Evolutionary conservation across 2,329 filamentous ascomycete species (phyloP).

Genomic region (Xylariales sp.): DNA sequence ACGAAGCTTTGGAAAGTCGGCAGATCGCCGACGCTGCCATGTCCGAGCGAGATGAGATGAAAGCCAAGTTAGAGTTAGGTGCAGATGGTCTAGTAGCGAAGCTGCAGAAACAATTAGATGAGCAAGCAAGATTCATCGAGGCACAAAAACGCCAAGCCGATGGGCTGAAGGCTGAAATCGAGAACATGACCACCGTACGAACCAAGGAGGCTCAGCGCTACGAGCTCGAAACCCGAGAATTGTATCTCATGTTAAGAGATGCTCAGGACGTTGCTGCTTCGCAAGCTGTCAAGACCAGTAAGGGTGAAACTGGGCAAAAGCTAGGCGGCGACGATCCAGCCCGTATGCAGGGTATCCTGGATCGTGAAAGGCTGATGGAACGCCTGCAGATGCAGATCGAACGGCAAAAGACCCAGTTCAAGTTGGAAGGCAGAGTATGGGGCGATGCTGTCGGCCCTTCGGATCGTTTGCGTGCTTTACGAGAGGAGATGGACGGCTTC

Average conservation of each 20-base stretch:
- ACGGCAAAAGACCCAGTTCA: slow-evolving; percentile 95
- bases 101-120: slow-evolving; percentile 88
- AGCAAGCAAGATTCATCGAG: slow-evolving; percentile 86
- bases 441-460: slow-evolving; percentile 78
- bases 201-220: slow-evolving; percentile 91
- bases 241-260: slow-evolving; percentile 97
- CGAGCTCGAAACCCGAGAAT: slow-evolving; percentile 89
- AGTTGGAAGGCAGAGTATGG: slow-evolving; percentile 91
- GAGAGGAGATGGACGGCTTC: slow-evolving; percentile 85
- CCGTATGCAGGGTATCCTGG: slow-evolving; percentile 86
- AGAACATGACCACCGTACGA: slow-evolving; percentile 77
- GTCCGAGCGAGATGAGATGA: slow-evolving; percentile 94
- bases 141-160: slow-evolving; percentile 83
- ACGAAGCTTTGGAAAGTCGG: slow-evolving; percentile 84
- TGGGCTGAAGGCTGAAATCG: slow-evolving; percentile 81
- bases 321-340: slow-evolving; percentile 62
- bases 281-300: slow-evolving; percentile 66
- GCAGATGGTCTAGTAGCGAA: slow-evolving; percentile 92
- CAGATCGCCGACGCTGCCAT: slow-evolving; percentile 95
- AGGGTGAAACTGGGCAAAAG: slow-evolving; percentile 46
- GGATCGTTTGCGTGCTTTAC: slow-evolving; percentile 83
- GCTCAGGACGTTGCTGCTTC: slow-evolving; percentile 94
- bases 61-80: slow-evolving; percentile 78
- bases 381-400: slow-evolving; percentile 93
- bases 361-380: slow-evolving; percentile 88